Evolutionary conservation across 495 filamentous ascomycete species (phyloP).

Genomic region (Aspergillus diversus): DNA sequence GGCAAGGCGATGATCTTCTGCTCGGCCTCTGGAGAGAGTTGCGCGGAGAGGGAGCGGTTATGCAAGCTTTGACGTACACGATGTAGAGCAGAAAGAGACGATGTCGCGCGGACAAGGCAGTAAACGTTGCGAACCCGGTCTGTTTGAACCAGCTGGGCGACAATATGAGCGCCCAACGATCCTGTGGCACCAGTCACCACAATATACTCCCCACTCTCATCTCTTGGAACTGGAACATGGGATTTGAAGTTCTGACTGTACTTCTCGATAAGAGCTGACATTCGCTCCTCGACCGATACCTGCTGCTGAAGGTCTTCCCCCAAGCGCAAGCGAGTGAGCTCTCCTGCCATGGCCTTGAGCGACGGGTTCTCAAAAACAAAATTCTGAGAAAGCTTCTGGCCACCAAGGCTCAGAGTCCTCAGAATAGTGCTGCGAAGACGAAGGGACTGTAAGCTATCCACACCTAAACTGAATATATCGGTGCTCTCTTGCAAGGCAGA

Average conservation of each 20-base stretch:
- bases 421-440: constrained; percentile 44
- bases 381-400: constrained; percentile 41
- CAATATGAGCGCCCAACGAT: constrained; percentile 59
- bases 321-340: constrained; percentile 19
- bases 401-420: constrained; percentile 30
- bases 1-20: constrained; percentile 46
- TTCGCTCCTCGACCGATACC: constrained; percentile 26
- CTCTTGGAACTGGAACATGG: constrained; percentile 29
- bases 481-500: constrained; percentile 27
- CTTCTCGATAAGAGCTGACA: constrained; percentile 35
- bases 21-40: constrained; percentile 18
- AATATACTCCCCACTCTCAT: constrained; percentile 26
- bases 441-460: constrained; percentile 55
- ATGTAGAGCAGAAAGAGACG: constrained; percentile 39
- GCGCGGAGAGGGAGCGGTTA: constrained; percentile 27
- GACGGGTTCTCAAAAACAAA: constrained; percentile 46
- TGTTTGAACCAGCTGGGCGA: constrained; percentile 38
- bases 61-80: constrained; percentile 53
- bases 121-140: constrained; percentile 43
- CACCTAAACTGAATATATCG: constrained; percentile 52
- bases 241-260: constrained; percentile 35
- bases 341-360: constrained; percentile 31
- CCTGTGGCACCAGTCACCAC: constrained; percentile 68
- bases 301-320: constrained; percentile 20
- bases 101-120: constrained; percentile 59